A percentile compares a stretch with the other conserved stretches of the same genome.
These are phyloP conservation scores for Haematococcus lacustris DNA, from an alignment of 139 green algal species.

Conservation along the genomic window DNA sequence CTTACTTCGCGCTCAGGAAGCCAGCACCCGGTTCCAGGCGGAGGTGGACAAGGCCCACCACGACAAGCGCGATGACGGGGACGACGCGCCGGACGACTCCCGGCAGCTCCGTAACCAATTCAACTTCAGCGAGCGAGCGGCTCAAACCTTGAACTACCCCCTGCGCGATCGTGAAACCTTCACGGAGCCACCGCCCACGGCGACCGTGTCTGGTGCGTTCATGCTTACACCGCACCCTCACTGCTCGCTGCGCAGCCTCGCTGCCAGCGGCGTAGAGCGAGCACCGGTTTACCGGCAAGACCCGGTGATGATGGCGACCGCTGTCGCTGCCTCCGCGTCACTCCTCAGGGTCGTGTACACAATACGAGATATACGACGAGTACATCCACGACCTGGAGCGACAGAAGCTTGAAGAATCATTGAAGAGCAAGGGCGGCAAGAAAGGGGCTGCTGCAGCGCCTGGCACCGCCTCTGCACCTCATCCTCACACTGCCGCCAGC, in stretches of 20 bases:
- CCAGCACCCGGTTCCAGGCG: constrained; percentile 18
- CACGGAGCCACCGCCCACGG: constrained; percentile 72
- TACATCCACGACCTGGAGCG: constrained; percentile 80
- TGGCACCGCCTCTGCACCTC: neutral
- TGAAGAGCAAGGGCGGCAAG: constrained; percentile 46
- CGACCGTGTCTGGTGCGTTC: constrained; percentile 38
- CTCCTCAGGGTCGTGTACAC: constrained; percentile 54
- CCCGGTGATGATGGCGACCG: too few relatives aligned
- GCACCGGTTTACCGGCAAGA: too few relatives aligned
- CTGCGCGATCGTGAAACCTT: constrained; percentile 56
- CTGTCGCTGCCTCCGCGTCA: neutral
- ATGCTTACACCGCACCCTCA: too few relatives aligned
- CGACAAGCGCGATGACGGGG: constrained; percentile 23
- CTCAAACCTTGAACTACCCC: constrained; percentile 58
- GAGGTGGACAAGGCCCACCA: constrained; percentile 27
- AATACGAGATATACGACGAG: constrained; percentile 88
- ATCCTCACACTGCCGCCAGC: constrained; percentile 9
- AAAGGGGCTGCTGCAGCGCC: constrained; percentile 6
- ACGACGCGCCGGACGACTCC: constrained; percentile 50
- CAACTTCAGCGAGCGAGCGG: constrained; percentile 81
- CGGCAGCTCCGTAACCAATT: constrained; percentile 85
- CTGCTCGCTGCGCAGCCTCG: too few relatives aligned
- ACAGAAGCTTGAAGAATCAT: constrained; percentile 57
- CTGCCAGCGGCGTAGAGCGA: too few relatives aligned
- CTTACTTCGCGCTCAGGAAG: too few relatives aligned